Percentiles rank a stretch among this genome's conserved stretches.
Conservation (phyloP, 345 rosid species). For the Brassica carinata region DNA sequence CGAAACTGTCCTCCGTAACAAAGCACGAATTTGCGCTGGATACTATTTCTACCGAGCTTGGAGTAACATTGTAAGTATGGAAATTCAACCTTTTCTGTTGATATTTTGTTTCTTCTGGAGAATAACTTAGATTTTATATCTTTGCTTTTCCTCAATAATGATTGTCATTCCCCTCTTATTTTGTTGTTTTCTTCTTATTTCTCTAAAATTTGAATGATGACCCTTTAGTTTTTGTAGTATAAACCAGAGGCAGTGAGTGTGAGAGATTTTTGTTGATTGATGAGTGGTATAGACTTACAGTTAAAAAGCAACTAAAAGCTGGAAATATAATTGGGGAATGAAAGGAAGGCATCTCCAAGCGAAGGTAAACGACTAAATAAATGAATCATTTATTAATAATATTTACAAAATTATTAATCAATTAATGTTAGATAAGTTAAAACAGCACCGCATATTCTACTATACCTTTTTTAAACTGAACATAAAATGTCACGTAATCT, state of each 20-base stretch:
- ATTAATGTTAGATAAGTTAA: no score
- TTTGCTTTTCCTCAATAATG: not conserved
- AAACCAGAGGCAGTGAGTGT: not conserved
- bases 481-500: no score
- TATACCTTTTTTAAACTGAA: not conserved
- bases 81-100: not conserved
- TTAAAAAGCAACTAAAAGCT: not conserved
- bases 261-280: not conserved
- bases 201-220: not conserved
- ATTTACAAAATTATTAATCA: no score
- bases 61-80: not conserved
- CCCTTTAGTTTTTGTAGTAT: no score
- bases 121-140: not conserved
- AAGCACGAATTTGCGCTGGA: not conserved
- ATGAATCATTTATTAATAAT: no score
- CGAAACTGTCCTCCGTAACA: conserved; percentile 6
- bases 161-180: not conserved
- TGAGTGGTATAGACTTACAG: not conserved
- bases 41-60: not conserved
- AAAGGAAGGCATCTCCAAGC: not conserved
- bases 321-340: not conserved
- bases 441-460: no score
- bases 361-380: no score
- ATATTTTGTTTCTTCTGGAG: no score
- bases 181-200: not conserved